These are phyloP conservation scores for Pythium aquatile DNA, from an alignment of 352 stramenopile genomes.

Conservation along the genomic window DNA sequence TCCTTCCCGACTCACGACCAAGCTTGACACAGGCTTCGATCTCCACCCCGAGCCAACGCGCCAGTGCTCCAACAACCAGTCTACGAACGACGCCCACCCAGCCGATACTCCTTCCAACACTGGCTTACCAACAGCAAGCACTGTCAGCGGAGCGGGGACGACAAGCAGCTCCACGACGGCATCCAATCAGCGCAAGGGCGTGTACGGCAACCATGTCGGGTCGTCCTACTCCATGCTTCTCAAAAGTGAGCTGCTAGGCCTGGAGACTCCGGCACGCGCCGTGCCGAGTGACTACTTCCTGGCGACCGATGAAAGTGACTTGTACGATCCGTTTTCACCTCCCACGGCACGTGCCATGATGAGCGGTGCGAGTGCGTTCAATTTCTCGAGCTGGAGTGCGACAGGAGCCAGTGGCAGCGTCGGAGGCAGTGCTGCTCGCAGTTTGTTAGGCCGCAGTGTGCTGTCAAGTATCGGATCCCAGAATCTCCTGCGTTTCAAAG, in stretches of 20 bases:
- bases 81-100: conserved; percentile 11
- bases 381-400: conserved; percentile 21
- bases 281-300: conserved; percentile 26
- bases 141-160: conserved; percentile 15
- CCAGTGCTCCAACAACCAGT: conserved; percentile 21
- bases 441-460: conserved; percentile 27
- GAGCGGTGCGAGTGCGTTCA: conserved; percentile 21
- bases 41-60: conserved; percentile 44
- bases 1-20: conserved; percentile 64
- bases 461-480: conserved; percentile 35
- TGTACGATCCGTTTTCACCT: conserved; percentile 24
- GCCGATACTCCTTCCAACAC: conserved; percentile 18
- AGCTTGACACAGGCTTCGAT: conserved; percentile 73
- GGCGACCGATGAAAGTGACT: conserved; percentile 19
- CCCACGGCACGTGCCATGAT: conserved; percentile 27
- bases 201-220: conserved; percentile 17
- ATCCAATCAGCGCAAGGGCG: background rate
- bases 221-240: conserved; percentile 76
- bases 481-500: conserved; percentile 79
- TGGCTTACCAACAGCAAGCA: conserved; percentile 17
- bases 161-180: background rate
- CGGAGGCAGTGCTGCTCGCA: conserved; percentile 33
- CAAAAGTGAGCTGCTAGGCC: conserved; percentile 70
- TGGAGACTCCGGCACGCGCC: conserved; percentile 40
- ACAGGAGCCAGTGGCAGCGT: conserved; percentile 28